These are phyloP conservation scores for Calonectria pseudoturangicola DNA, from an alignment of 2,329 filamentous ascomycete species.

Conservation along the genomic window DNA sequence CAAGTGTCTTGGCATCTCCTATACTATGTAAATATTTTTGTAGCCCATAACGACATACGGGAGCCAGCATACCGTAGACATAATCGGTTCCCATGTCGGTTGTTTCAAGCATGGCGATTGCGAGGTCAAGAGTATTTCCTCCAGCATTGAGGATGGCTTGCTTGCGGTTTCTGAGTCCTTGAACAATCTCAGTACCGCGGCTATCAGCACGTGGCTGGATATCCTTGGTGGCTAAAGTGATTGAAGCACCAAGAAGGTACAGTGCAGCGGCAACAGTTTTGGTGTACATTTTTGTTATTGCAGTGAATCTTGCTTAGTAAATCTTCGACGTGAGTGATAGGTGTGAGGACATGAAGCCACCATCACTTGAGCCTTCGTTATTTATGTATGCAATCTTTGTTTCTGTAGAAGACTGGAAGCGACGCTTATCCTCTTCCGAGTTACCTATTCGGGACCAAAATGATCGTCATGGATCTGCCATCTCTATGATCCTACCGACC, in stretches of 20 bases:
- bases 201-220: not conserved
- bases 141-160: conserved; percentile 24
- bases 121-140: conserved; percentile 26
- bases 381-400: not conserved
- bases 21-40: not conserved
- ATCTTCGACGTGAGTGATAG: not conserved
- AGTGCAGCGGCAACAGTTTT: not conserved
- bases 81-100: conserved; percentile 27
- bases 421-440: not conserved
- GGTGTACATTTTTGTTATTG: not conserved
- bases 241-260: not conserved
- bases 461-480: no score
- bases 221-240: not conserved
- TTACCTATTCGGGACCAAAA: not conserved
- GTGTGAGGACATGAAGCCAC: not conserved
- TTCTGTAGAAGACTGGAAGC: no score
- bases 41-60: no score
- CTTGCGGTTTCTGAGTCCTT: conserved; percentile 16
- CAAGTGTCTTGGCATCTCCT: conserved; percentile 19
- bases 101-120: conserved; percentile 30
- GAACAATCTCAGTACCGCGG: conserved; percentile 13
- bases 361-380: not conserved
- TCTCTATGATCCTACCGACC: no score
- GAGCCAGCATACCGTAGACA: conserved; percentile 7
- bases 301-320: not conserved